Evolutionary conservation across 1,139 yeast species (phyloP), one percentile per base, ranked within the genome.

Genomic region (Lodderomyces oxycetoniae): DNA sequence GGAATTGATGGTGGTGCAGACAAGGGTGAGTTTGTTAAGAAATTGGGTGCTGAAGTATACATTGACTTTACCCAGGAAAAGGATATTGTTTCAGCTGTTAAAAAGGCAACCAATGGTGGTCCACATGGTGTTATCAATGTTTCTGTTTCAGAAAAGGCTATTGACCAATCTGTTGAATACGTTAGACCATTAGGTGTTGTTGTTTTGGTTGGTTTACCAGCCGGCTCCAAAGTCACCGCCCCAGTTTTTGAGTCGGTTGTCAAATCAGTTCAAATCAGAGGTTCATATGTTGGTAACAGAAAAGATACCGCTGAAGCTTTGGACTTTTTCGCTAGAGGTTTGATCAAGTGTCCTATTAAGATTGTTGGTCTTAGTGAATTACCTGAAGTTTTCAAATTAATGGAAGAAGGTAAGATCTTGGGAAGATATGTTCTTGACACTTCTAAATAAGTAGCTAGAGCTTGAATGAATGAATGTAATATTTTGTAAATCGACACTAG

Each of bases 341-440:
- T 77, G 50, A 76, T 80, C 48, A 68, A 73, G 51, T 75, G 86
- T 41, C 84, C 87, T 48, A 79, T 79, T 60, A 76, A 78, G 65
- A 54, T 81, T 52, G 82, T 78, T 40, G 85, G 85, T 24, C 67
- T 81, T 50, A 73, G 83, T 32, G 78, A 77, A 49, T 66, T 80
- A 47, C 77, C 81, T 50, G 54, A 59, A 37, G 77, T 79, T 46
- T 81, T 74, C 62, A 72, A 77, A 44, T 62, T 75, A 56, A 80
- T 80, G 88, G 81, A 77, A 59, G 63, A 72, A 50, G 86, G 87
- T 50, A 69, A 76, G 59, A 76, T 81, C 55, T 63, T 77, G 51
- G 89, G 89, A 50, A 75, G 88, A 68, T 79, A 79, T 59, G 91
- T 82, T 43, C 81, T 80, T 49, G 89, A 81, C 63, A 77, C 81